Evolutionary conservation across 139 green algal genomes (phyloP), one percentile per base, ranked within the genome.

Genomic region (Chlamydomonas eustigma): DNA sequence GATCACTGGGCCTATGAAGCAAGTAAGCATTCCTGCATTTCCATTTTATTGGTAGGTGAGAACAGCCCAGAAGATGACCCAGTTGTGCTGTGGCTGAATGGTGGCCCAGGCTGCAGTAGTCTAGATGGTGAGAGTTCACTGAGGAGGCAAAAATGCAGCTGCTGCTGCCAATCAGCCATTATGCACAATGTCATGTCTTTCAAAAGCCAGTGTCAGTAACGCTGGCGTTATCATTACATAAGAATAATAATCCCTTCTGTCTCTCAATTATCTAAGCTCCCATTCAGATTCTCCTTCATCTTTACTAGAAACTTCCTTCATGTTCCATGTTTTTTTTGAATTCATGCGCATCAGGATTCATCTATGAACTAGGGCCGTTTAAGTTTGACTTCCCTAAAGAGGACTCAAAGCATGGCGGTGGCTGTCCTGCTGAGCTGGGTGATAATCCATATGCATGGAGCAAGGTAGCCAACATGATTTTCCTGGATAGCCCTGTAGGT

Each of bases 401-500:
- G 24, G 30, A 50, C 3, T 28, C 3, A 1, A 51, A 51, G 65
- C 18, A 31, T 30, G 28, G 12, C 0, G 24, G 3, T 25, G 4
- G 33, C 2, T 2, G 4, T 6, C 18, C 0, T 37, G 64, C 36
- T 1, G 33, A 34, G 63, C 50, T 76, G n/a, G 28, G 6, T 8
- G 71, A 50, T 35, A 75, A 72, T 68, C 74, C 50, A 28, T 52
- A 64, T 4, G 39, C 36, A 4, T 65, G 36, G 73, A 70, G 37
- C 72, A 77, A 77, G 72, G 67, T 81, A 12, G 86, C 88, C 34
- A 88, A 84, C 67, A 85, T 92, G 73, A 82, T 93, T 2, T 93
- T 84, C 69, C 80, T 93, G 37, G 88, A 93, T 51, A 90, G 82
- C 0, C 88, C 88, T 6, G 84, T 83, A 24, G 83, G 84, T 82